A percentile compares a stretch with the other conserved stretches of the same genome.
These are phyloP conservation scores for Xylariaceae sp. DNA, from an alignment of 2,329 filamentous ascomycete species.

Conservation along the genomic window DNA sequence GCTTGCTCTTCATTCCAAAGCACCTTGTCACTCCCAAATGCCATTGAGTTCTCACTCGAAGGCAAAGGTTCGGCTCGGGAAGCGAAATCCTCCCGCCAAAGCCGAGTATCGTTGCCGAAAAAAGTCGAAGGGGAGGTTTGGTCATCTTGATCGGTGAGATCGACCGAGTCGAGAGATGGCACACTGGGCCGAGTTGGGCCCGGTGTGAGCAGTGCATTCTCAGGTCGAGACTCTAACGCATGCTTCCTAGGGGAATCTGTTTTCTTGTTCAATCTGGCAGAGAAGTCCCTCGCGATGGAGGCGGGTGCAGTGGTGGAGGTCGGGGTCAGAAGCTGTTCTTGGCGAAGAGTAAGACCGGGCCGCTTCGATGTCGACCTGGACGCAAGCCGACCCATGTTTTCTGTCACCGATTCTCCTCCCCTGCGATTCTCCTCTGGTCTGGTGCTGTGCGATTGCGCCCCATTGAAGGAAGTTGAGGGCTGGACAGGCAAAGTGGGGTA, in stretches of 20 bases:
- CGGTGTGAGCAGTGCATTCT: conserved; percentile 22
- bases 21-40: conserved; percentile 29
- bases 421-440: conserved; percentile 19
- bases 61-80: conserved; percentile 24
- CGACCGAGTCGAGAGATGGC: conserved; percentile 30
- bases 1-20: conserved; percentile 45
- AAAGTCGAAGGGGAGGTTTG: conserved; percentile 24
- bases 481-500: conserved; percentile 22
- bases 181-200: conserved; percentile 28
- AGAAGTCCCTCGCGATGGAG: conserved; percentile 24
- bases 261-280: conserved; percentile 16
- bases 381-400: conserved; percentile 43
- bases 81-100: conserved; percentile 33
- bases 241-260: no score
- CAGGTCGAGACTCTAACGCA: conserved; percentile 18
- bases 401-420: conserved; percentile 18
- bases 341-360: conserved; percentile 41
- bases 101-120: conserved; percentile 21
- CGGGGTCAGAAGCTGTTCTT: conserved; percentile 42
- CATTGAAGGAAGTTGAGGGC: conserved; percentile 21
- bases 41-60: conserved; percentile 22
- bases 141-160: conserved; percentile 31
- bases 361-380: conserved; percentile 43
- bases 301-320: conserved; percentile 30
- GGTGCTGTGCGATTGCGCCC: conserved; percentile 14